Evolutionary conservation across 2,329 filamentous ascomycete species (phyloP), one percentile per base, ranked within the genome.

Genomic region (Fusarium metavorans): DNA sequence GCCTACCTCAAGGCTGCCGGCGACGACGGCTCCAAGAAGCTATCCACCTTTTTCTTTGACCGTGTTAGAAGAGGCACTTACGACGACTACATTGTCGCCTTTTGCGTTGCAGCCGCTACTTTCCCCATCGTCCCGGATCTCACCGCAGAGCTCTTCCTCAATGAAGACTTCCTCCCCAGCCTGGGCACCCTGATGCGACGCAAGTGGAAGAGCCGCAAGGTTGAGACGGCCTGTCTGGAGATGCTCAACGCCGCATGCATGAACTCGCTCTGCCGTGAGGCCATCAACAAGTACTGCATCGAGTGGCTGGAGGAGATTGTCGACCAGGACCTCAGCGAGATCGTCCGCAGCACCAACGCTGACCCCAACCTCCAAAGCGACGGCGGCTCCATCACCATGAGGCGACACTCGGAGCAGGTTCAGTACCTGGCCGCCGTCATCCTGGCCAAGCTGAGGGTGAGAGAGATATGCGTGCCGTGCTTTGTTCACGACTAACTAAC

Each of bases 201-300:
- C 76, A 95, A 92, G 80, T 94, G 93, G 86, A 97, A 96, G 86
- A 96, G 93, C 80, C 89, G 90, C 75, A 94, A 94, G 78, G 93
- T 98, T 25, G 95, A 98, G 83, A 92, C 94, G 68, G 94, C 95
- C 4, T 93, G 95, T 57, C 84, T 99, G 76, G 94, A 98, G 79
- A 91, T 99, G 84, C 88, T 99, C 67, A 98, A 95, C 83, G 95
- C 94, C 14, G 95, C 96, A 8, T 98, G 95, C 83, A 94, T 98
- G 83, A 94, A 97, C 80, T 88, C 91, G 56, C 86, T 90, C 9
- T 98, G 95, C 79, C 91, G 97, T 25, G 93, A 95, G 75, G 93
- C 93, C 10, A 93, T 98, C 70, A 90, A 91, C 76, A 95, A 95
- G 81, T 92, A 97, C 80, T 98, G 96, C 82, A 87, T 90, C 35